Conservation (phyloP, 371 early-diverging fungal species). For the Nematocida ausubeli region DNA sequence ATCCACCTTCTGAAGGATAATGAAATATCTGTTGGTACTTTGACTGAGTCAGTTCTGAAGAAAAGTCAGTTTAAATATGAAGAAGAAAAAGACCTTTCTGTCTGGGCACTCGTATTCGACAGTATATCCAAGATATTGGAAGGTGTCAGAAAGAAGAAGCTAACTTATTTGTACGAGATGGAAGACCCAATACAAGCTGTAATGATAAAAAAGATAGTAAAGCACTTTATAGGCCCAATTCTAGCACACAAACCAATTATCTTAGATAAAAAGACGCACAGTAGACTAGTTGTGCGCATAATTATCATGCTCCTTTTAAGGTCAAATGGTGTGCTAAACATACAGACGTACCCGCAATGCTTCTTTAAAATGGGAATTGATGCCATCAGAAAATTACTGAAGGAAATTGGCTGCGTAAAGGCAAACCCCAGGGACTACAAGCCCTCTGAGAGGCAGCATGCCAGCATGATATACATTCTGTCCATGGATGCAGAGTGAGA, state of each 20-base stretch:
- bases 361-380: not conserved
- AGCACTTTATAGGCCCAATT: not conserved
- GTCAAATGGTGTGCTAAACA: not conserved
- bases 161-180: not conserved
- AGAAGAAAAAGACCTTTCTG: not conserved
- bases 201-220: slow-evolving; percentile 2
- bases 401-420: slow-evolving; percentile 10
- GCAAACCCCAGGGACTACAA: not conserved
- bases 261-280: not conserved
- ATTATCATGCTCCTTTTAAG: slow-evolving; percentile 17
- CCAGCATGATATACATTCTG: not conserved
- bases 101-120: slow-evolving; percentile 7
- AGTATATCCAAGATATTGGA: slow-evolving; percentile 1
- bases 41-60: not conserved
- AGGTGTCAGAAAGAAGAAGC: not conserved
- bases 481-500: not conserved
- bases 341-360: not conserved
- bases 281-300: not conserved
- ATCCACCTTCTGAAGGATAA: not conserved
- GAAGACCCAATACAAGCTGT: not conserved
- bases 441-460: not conserved
- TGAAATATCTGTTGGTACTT: not conserved
- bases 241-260: not conserved
- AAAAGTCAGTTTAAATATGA: not conserved
- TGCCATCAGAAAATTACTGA: not conserved